A percentile compares a stretch with the other conserved stretches of the same genome.
These are phyloP conservation scores for Balakata baccata DNA, from an alignment of 345 rosid genomes.

Conservation along the genomic window DNA sequence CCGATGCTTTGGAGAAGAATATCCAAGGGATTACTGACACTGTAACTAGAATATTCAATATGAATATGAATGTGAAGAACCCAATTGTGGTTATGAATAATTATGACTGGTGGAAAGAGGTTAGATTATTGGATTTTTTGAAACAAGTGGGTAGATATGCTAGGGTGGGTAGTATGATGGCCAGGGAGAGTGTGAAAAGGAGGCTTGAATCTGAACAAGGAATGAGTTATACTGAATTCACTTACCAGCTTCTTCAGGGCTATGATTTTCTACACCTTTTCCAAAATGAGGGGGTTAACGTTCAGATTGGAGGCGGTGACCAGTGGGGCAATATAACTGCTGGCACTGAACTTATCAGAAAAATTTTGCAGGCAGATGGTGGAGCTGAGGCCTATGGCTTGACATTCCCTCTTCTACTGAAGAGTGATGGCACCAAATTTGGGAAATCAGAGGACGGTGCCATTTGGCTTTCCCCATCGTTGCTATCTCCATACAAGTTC, in stretches of 20 bases:
- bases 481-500: constrained; percentile 84
- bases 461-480: constrained; percentile 75
- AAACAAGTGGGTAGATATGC: constrained; percentile 79
- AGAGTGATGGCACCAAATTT: constrained; percentile 87
- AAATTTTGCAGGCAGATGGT: constrained; percentile 68
- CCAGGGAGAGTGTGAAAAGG: constrained; percentile 88
- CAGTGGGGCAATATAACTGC: constrained; percentile 98
- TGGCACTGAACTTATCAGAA: constrained; percentile 83
- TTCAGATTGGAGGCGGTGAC: constrained; percentile 97
- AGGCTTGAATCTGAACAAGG: constrained; percentile 94
- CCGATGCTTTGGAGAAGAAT: constrained; percentile 53
- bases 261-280: constrained; percentile 74
- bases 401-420: constrained; percentile 84
- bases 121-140: constrained; percentile 70
- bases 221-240: constrained; percentile 91
- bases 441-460: constrained; percentile 99
- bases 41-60: constrained; percentile 44
- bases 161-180: constrained; percentile 78
- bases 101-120: constrained; percentile 97
- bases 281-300: constrained; percentile 68
- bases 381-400: constrained; percentile 62
- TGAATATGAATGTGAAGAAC: constrained; percentile 9
- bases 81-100: constrained; percentile 57
- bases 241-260: constrained; percentile 88
- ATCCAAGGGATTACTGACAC: constrained; percentile 47